Conservation (phyloP, 306 rosid genomes). For the Vigna trinervia region DNA sequence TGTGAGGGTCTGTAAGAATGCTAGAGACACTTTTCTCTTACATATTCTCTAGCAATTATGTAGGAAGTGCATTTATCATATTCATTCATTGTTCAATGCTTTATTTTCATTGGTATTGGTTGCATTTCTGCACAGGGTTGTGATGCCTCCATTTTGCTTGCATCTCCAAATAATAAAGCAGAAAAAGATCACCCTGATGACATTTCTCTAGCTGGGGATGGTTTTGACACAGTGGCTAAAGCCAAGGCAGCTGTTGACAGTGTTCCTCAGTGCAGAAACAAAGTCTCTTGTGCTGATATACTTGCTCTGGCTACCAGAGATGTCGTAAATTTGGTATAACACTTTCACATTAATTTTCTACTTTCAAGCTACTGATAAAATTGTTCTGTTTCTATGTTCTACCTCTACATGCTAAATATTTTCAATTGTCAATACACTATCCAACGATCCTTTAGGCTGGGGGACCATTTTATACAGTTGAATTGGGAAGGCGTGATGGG, state of each 20-base stretch:
- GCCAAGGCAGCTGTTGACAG: slow-evolving; percentile 78
- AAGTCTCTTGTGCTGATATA: slow-evolving; percentile 86
- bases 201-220: slow-evolving; percentile 74
- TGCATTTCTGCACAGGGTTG: slow-evolving; percentile 61
- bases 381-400: neutral
- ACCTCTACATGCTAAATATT: neutral
- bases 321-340: slow-evolving; percentile 63
- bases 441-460: slow-evolving; percentile 53
- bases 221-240: slow-evolving; percentile 76
- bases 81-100: neutral
- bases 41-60: neutral
- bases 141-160: slow-evolving; percentile 73
- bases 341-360: neutral
- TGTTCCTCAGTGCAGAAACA: slow-evolving; percentile 58
- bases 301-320: slow-evolving; percentile 87
- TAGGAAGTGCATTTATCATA: neutral
- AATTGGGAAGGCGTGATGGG: slow-evolving; percentile 79
- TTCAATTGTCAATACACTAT: neutral
- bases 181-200: slow-evolving; percentile 72
- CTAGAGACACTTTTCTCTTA: too few relatives aligned
- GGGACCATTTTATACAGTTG: slow-evolving; percentile 75
- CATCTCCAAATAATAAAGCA: slow-evolving; percentile 49
- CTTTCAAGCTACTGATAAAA: neutral
- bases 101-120: neutral
- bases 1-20: slow-evolving; percentile 50